phyloP scores from a whole-genome alignment of 169 alveolate species.

The Cryptosporidium ubiquitum region DNA sequence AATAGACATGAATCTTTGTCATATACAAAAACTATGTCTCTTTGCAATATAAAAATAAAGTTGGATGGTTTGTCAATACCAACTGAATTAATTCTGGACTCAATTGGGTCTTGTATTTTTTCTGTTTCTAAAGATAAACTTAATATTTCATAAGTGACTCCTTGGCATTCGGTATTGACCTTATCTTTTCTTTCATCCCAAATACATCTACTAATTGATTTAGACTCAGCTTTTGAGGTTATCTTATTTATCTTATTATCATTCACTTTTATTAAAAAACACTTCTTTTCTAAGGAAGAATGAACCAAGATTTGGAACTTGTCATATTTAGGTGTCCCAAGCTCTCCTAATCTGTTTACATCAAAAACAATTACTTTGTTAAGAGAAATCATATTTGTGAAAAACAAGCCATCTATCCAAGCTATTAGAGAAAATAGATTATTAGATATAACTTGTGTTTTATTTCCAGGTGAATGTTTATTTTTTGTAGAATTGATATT shows the following conservation, averaged over 20 bases:
- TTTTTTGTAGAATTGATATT: not conserved
- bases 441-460: constrained; percentile 2
- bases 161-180: constrained; percentile 8
- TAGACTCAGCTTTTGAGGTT: not conserved
- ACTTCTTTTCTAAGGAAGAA: constrained; percentile 37
- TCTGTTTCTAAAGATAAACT: constrained; percentile 12
- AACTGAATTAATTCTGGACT: constrained; percentile 39
- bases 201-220: constrained; percentile 12
- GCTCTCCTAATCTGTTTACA: constrained; percentile 49
- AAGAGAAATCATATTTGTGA: constrained; percentile 11
- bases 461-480: not conserved
- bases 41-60: constrained; percentile 5
- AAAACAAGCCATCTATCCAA: constrained; percentile 51
- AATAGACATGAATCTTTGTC: constrained; percentile 24
- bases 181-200: constrained; percentile 55
- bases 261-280: constrained; percentile 9
- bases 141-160: constrained; percentile 33
- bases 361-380: constrained; percentile 54
- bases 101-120: not conserved
- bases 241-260: not conserved
- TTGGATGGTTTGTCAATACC: constrained; percentile 45
- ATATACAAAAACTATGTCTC: constrained; percentile 22
- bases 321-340: constrained; percentile 54
- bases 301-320: constrained; percentile 42
- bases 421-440: constrained; percentile 28